Conservation (phyloP, 2,329 filamentous ascomycete species). For the Colletotrichum chrysophilum region DNA sequence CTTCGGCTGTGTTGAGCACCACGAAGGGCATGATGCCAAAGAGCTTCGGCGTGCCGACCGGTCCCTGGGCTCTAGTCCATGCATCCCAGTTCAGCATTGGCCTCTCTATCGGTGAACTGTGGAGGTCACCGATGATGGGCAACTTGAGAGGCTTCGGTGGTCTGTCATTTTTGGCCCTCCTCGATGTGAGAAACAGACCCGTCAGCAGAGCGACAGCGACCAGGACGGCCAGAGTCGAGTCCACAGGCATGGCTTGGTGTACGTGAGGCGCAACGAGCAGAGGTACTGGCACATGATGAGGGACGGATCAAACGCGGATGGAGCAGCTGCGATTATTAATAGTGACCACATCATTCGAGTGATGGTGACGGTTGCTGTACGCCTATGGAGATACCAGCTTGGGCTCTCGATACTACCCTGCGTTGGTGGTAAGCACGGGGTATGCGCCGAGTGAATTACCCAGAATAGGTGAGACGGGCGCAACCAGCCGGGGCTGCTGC, state of each 20-base stretch:
- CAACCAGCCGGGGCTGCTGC: neutral
- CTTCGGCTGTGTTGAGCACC: conserved; percentile 24
- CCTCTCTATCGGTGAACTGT: conserved; percentile 23
- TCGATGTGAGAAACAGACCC: neutral
- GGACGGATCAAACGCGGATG: neutral
- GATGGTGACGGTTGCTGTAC: neutral
- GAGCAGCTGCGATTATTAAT: neutral
- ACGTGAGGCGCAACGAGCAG: neutral
- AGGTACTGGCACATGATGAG: neutral
- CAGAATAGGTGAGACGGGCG: neutral
- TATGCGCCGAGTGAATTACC: neutral
- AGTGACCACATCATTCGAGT: neutral
- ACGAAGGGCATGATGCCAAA: conserved; percentile 26
- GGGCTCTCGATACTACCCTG: neutral
- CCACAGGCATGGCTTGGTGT: neutral
- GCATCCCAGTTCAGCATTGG: conserved; percentile 25
- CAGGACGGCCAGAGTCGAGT: neutral
- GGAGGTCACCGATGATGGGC: conserved; percentile 25
- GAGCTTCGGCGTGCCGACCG: conserved; percentile 21
- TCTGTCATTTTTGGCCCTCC: neutral
- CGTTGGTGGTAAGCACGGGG: neutral
- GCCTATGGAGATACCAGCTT: neutral
- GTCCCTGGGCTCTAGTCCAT: conserved; percentile 21
- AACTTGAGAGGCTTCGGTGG: conserved; percentile 14
- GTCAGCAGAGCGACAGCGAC: neutral